Percentiles rank a stretch among this genome's conserved stretches.
Conservation (phyloP, 768 basidiomycete genomes). For the Tricholoma sp. region DNA sequence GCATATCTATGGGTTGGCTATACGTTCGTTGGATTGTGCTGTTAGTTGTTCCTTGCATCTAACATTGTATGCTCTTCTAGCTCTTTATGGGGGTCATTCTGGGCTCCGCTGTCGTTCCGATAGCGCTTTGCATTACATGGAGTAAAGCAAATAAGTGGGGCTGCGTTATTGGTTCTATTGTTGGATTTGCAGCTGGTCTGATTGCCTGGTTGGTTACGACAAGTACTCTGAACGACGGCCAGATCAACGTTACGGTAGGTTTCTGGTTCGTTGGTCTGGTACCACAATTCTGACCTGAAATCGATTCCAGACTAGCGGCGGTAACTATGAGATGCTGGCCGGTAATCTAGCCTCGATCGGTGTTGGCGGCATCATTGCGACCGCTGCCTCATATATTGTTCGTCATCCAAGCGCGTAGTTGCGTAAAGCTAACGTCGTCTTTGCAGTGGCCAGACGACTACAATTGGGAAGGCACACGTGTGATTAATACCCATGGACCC, state of each 20-base stretch:
- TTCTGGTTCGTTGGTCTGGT: not conserved
- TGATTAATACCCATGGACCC: slow-evolving; percentile 50
- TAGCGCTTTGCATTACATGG: slow-evolving; percentile 85
- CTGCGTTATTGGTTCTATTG: slow-evolving; percentile 68
- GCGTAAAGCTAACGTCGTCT: not conserved
- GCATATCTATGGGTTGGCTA: slow-evolving; percentile 91
- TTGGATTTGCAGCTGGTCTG: slow-evolving; percentile 66
- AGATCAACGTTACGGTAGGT: slow-evolving; percentile 65
- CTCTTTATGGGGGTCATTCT: slow-evolving; percentile 87
- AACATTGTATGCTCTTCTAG: slow-evolving; percentile 25
- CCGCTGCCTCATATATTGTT: slow-evolving; percentile 59
- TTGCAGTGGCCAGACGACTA: slow-evolving; percentile 71
- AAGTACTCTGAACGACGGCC: slow-evolving; percentile 58
- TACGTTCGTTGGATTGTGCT: slow-evolving; percentile 51
- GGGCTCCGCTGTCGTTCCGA: slow-evolving; percentile 82
- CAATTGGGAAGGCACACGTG: slow-evolving; percentile 74
- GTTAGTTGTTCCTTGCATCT: not conserved
- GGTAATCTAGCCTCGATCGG: slow-evolving; percentile 87
- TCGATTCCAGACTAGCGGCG: slow-evolving; percentile 39
- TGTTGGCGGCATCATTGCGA: slow-evolving; percentile 73
- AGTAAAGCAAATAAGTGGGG: slow-evolving; percentile 81
- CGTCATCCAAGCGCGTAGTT: slow-evolving; percentile 13
- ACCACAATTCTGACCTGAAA: not conserved
- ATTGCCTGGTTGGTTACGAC: slow-evolving; percentile 87
- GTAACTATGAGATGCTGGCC: slow-evolving; percentile 69